These are phyloP conservation scores for Aspergillus flavus DNA, from an alignment of 2,329 filamentous ascomycete genomes.

Conservation along the genomic window DNA sequence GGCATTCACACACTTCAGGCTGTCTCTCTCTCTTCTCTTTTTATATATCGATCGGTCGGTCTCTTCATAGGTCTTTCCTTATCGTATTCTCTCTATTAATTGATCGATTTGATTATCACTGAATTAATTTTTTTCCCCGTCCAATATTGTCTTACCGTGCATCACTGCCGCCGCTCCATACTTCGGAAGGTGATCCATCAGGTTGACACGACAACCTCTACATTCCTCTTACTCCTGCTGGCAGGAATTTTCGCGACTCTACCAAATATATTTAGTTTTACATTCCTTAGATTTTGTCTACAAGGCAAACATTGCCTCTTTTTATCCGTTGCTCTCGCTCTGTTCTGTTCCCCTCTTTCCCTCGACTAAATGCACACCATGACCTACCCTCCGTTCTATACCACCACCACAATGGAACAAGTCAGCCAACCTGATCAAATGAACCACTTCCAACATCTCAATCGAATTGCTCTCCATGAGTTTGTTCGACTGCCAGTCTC, in stretches of 20 bases:
- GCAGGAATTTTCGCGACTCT: slow-evolving; percentile 23
- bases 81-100: background rate
- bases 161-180: background rate
- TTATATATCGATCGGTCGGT: slow-evolving; percentile 17
- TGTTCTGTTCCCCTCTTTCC: slow-evolving; percentile 7
- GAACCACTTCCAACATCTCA: slow-evolving; percentile 27
- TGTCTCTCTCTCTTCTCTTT: slow-evolving; percentile 21
- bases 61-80: slow-evolving; percentile 16
- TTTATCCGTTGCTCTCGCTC: slow-evolving; percentile 7
- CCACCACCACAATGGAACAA: slow-evolving; percentile 20
- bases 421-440: slow-evolving; percentile 12
- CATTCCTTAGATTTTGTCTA: slow-evolving; percentile 18
- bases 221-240: slow-evolving; percentile 37
- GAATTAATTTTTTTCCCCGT: slow-evolving; percentile 7
- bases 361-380: slow-evolving; percentile 5
- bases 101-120: background rate
- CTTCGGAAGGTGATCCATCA: slow-evolving; percentile 14
- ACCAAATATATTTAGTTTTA: slow-evolving; percentile 5
- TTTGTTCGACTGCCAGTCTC: slow-evolving; percentile 52
- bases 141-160: slow-evolving; percentile 15
- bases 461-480: slow-evolving; percentile 50
- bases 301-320: slow-evolving; percentile 8
- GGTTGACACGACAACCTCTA: slow-evolving; percentile 42
- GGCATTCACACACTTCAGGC: slow-evolving; percentile 9
- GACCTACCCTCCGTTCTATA: slow-evolving; percentile 5